Evolutionary conservation across 2,329 filamentous ascomycete species (phyloP), one percentile per base, ranked within the genome.

Genomic region (Penicillium polonicum): DNA sequence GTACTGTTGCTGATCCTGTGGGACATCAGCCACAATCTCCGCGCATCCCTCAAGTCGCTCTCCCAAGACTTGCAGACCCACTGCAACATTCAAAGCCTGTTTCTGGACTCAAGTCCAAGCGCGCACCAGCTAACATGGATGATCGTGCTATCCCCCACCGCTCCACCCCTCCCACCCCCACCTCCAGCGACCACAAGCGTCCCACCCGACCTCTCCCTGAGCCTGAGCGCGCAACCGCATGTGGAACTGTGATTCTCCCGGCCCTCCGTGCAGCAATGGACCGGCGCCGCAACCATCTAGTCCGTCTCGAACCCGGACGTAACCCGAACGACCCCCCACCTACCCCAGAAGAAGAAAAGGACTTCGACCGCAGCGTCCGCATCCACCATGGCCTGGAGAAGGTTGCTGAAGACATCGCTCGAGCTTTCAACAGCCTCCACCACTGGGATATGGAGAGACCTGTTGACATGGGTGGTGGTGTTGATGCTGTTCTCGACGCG

Each of bases 391-490:
- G 57, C 17, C 59, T 67, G 60, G 60, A 67, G 36, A 57, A 65
- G 21, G 55, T 96, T 29, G 91, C 96, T 13, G 88, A 88, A 63
- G 95, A 96, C 72, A 82, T 95, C 31, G 89, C 88, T 2, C 86
- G 89, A 59, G 82, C 93, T 25, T 96, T 96, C 75, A 88, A 88
- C 70, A 92, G 96, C 72, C 91, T 99, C 68, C 93, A 99, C 74
- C 84, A 89, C 62, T 90, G 88, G 75, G 94, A 99, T 75, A 89
- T 88, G 72, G 85, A 87, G 43, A 89, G 91, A 65, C 91, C 92
- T 6, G 91, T 97, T 12, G 91, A 92, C 1, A 97, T 97, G 93
- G 93, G 92, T 0, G 88, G 91, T 44, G 92, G 93, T 27, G 92
- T 96, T 2, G 87, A 87, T 44, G 91, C 90, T 1, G 95, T 97